phyloP scores from a whole-genome alignment of 306 rosid species.

The Boehmeria nivea region DNA sequence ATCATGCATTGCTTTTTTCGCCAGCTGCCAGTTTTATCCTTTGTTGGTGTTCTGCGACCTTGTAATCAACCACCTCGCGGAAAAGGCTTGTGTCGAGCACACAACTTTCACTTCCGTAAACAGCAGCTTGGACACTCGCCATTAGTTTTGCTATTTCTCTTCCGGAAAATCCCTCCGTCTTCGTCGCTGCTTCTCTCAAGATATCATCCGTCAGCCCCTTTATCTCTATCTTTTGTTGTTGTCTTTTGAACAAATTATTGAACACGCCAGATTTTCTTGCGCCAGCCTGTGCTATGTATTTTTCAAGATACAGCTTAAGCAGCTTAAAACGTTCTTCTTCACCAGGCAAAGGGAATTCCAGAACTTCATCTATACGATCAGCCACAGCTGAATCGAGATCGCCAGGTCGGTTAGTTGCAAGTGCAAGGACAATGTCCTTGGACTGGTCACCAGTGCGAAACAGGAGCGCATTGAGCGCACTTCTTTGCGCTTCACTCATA shows the following conservation, averaged over 20 bases:
- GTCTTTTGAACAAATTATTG: constrained; percentile 46
- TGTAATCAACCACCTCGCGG: constrained; percentile 87
- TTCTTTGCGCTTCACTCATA: constrained; percentile 99
- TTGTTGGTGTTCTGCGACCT: constrained; percentile 94
- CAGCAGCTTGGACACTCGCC: constrained; percentile 96
- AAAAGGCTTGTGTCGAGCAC: constrained; percentile 71
- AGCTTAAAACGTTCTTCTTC: constrained; percentile 85
- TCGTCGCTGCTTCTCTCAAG: constrained; percentile 75
- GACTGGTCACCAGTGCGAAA: constrained; percentile 98
- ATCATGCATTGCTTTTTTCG: constrained; percentile 37
- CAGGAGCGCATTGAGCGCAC: constrained; percentile 95
- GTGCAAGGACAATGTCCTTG: constrained; percentile 95
- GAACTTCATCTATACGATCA: constrained; percentile 92
- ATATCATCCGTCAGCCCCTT: constrained; percentile 80
- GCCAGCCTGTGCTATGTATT: constrained; percentile 78
- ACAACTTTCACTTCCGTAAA: constrained; percentile 79
- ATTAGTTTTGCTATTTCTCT: constrained; percentile 93
- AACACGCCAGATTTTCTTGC: constrained; percentile 53
- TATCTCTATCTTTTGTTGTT: constrained; percentile 66
- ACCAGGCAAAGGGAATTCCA: constrained; percentile 92
- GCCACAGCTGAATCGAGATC: constrained; percentile 97
- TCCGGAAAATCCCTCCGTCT: constrained; percentile 87
- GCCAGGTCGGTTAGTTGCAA: constrained; percentile 92
- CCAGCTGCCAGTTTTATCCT: constrained; percentile 67
- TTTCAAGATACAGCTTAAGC: constrained; percentile 81